Percentiles rank a stretch among this genome's conserved stretches.
These are phyloP conservation scores for Insectozyma bohioensis DNA, from an alignment of 1,139 yeast species.

Conservation along the genomic window DNA sequence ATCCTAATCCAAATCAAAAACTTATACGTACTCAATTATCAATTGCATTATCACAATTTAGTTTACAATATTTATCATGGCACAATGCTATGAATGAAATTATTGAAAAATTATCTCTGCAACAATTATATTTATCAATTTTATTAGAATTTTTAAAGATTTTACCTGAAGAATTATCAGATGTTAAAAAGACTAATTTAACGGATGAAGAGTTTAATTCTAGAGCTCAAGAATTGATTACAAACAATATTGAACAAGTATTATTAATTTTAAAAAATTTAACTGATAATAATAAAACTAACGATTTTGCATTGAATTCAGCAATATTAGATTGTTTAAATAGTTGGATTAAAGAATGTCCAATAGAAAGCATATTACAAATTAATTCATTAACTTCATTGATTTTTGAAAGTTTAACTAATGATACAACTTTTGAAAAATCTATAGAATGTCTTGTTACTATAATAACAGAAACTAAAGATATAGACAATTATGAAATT, in stretches of 20 bases:
- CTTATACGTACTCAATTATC: slow-evolving; percentile 77
- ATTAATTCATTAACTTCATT: slow-evolving; percentile 63
- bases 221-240: slow-evolving; percentile 63
- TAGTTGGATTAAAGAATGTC: slow-evolving; percentile 88
- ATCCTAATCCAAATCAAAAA: slow-evolving; percentile 44
- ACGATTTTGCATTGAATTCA: slow-evolving; percentile 20
- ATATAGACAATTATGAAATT: slow-evolving; percentile 59
- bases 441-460: slow-evolving; percentile 84
- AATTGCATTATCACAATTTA: slow-evolving; percentile 76
- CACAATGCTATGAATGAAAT: slow-evolving; percentile 68
- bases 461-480: slow-evolving; percentile 78
- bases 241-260: slow-evolving; percentile 68
- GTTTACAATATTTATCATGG: slow-evolving; percentile 80
- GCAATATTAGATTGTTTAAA: slow-evolving; percentile 73
- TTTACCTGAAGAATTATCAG: slow-evolving; percentile 87
- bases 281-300: slow-evolving; percentile 26
- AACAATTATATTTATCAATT: slow-evolving; percentile 22
- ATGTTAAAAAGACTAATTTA: slow-evolving; percentile 72
- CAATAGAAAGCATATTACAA: slow-evolving; percentile 62
- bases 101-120: slow-evolving; percentile 45
- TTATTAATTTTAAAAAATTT: slow-evolving; percentile 57
- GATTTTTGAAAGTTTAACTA: slow-evolving; percentile 65
- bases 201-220: slow-evolving; percentile 76
- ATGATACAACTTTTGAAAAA: slow-evolving; percentile 76
- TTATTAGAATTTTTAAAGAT: slow-evolving; percentile 76